A percentile compares a stretch with the other conserved stretches of the same genome.
Evolutionary conservation across 78 protist genomes (phyloP).

Genomic region (Blattamonas nauphoetae): DNA sequence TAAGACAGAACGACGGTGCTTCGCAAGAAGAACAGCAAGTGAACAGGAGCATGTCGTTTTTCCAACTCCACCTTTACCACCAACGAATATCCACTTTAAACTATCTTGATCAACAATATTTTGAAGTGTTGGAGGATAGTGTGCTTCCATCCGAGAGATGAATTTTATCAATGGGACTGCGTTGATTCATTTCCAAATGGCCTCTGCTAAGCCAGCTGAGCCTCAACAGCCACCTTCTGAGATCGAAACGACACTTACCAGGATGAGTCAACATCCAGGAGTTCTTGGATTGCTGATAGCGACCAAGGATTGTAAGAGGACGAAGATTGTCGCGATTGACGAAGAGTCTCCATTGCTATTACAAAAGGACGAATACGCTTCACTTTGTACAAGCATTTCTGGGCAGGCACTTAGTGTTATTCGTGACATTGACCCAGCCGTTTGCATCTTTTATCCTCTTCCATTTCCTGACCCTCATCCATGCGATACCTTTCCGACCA

Average conservation of each 20-base stretch:
- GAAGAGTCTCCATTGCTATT: neutral
- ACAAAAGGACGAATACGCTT: neutral
- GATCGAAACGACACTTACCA: neutral
- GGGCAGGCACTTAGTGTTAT: neutral
- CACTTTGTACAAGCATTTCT: neutral
- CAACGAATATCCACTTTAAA: constrained; percentile 88
- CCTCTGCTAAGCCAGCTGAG: too few relatives aligned
- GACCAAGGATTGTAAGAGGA: neutral
- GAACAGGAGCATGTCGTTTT: constrained; percentile 49
- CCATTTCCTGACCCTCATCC: neutral
- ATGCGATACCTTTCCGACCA: neutral
- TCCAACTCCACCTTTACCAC: constrained; percentile 80
- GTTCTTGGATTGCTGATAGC: neutral
- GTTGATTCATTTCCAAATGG: too few relatives aligned
- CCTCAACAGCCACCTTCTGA: too few relatives aligned
- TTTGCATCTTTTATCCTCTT: neutral
- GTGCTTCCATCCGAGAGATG: too few relatives aligned
- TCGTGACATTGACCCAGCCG: neutral
- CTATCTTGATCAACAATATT: constrained; percentile 18
- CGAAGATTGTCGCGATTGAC: neutral
- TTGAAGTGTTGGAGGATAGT: constrained; percentile 20
- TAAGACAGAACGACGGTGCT: constrained; percentile 18
- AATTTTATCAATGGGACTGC: too few relatives aligned
- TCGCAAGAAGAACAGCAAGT: constrained; percentile 33
- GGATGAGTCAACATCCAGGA: neutral